A percentile compares a stretch with the other conserved stretches of the same genome.
phyloP scores from a whole-genome alignment of 2,329 filamentous ascomycete species.

The Pyrenochaeta sp. region DNA sequence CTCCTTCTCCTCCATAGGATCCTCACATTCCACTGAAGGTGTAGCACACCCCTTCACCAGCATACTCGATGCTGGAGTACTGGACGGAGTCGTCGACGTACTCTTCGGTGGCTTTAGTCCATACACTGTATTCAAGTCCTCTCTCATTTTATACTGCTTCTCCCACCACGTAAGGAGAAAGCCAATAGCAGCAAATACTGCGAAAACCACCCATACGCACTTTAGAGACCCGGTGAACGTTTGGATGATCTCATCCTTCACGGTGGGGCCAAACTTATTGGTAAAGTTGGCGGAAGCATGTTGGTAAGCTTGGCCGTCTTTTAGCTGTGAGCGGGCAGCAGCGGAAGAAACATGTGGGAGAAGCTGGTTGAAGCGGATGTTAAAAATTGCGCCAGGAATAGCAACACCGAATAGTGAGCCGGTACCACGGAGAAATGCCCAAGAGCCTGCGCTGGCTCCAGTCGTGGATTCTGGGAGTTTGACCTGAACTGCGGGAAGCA shows the following conservation, averaged over 20 bases:
- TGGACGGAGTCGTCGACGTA: neutral
- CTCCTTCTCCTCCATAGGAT: neutral
- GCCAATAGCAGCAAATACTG: constrained; percentile 41
- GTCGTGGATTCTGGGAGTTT: constrained; percentile 32
- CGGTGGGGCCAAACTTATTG: constrained; percentile 16
- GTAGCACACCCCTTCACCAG: neutral
- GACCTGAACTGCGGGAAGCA: constrained; percentile 42
- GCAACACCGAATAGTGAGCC: constrained; percentile 42
- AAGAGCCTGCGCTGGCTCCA: constrained; percentile 33
- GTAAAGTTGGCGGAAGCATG: constrained; percentile 32
- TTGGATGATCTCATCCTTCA: constrained; percentile 38
- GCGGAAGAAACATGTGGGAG: constrained; percentile 17
- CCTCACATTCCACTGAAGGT: neutral
- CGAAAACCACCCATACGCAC: constrained; percentile 50
- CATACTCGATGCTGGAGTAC: neutral
- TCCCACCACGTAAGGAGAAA: constrained; percentile 48
- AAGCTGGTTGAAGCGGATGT: constrained; percentile 26
- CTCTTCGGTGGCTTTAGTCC: constrained; percentile 43
- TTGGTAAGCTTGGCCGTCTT: constrained; percentile 38
- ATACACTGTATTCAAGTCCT: constrained; percentile 51
- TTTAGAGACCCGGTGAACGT: constrained; percentile 48
- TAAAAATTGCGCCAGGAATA: constrained; percentile 41
- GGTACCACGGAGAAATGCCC: constrained; percentile 40
- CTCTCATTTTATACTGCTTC: constrained; percentile 49
- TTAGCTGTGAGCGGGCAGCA: constrained; percentile 13